Base-by-base conservation (phyloP, 768 basidiomycete genomes). In the Kwoniella newhampshirensis region DNA sequence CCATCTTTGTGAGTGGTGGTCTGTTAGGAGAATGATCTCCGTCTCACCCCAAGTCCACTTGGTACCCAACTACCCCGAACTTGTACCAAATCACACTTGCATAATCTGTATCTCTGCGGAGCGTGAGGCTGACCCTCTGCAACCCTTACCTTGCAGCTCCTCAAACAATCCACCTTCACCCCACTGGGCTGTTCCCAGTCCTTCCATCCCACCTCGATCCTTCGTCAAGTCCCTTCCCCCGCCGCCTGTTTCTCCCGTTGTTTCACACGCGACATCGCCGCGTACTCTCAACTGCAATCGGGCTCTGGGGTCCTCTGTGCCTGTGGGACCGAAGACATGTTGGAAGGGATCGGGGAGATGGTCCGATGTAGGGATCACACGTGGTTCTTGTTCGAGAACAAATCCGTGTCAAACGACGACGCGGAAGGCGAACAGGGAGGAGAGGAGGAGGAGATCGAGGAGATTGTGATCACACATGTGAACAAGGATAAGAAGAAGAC, bases 1-100 rank as follows among this genome's bases (percentile, higher is more conserved):
- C 47, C 18, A 57, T 57, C 25, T 57, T 57, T 32, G 55, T 57
- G 41, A 57, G 55, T 57, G n/a, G n/a, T n/a, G n/a, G n/a, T n/a
- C n/a, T n/a, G n/a, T n/a, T n/a, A n/a, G n/a, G n/a, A n/a, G n/a
- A n/a, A n/a, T n/a, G n/a, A n/a, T n/a, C n/a, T n/a, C n/a, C n/a
- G n/a, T n/a, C n/a, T n/a, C n/a, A n/a, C n/a, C n/a, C n/a, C n/a
- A n/a, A n/a, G n/a, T n/a, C n/a, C n/a, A n/a, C n/a, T n/a, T n/a
- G n/a, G n/a, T n/a, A n/a, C n/a, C n/a, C n/a, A n/a, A n/a, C n/a
- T n/a, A n/a, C n/a, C n/a, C n/a, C n/a, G n/a, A n/a, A n/a, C n/a
- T n/a, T n/a, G n/a, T n/a, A n/a, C n/a, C n/a, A n/a, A n/a, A n/a
- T n/a, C n/a, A n/a, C n/a, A n/a, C n/a, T n/a, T n/a, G n/a, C n/a